Evolutionary conservation across 345 rosid genomes (phyloP).

Genomic region (Carallia pectinifolia): DNA sequence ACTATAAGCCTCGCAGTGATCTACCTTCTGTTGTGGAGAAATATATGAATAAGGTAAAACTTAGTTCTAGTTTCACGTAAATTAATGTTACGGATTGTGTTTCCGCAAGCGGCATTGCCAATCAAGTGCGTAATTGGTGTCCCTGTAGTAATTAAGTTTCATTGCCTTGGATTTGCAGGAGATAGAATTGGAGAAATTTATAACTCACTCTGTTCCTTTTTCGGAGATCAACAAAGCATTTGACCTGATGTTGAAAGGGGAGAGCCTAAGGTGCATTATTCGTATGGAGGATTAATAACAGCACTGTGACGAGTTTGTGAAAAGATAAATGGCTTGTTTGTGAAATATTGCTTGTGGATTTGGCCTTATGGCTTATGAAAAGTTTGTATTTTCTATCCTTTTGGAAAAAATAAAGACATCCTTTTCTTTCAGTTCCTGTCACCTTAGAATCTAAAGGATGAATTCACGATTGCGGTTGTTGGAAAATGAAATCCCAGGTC

Average conservation of each 20-base stretch:
- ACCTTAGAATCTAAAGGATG: too few species aligned
- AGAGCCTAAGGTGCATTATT: slow-evolving; percentile 50
- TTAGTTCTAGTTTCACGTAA: not conserved
- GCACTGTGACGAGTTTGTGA: not conserved
- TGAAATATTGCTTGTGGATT: not conserved
- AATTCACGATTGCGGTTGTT: too few species aligned
- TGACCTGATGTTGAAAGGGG: slow-evolving; percentile 43
- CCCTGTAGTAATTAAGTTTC: not conserved
- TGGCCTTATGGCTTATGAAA: not conserved
- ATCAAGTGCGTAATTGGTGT: too few species aligned
- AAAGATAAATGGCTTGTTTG: not conserved
- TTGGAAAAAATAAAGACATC: not conserved
- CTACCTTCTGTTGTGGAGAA: slow-evolving; percentile 47
- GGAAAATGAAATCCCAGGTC: too few species aligned
- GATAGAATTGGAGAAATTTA: slow-evolving; percentile 49
- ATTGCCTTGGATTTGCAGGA: slow-evolving; percentile 26
- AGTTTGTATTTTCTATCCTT: not conserved
- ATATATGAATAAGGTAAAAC: slow-evolving; percentile 47
- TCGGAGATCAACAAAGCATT: slow-evolving; percentile 52
- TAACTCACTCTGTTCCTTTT: slow-evolving; percentile 41
- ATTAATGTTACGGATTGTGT: not conserved
- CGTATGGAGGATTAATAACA: slow-evolving; percentile 28
- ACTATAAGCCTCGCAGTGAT: slow-evolving; percentile 53
- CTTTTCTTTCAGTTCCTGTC: not conserved
- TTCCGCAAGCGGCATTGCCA: too few species aligned